Evolutionary conservation across 1,284 basidiomycete species (phyloP), one percentile per base, ranked within the genome.

Genomic region (Coriolopsis trogii): DNA sequence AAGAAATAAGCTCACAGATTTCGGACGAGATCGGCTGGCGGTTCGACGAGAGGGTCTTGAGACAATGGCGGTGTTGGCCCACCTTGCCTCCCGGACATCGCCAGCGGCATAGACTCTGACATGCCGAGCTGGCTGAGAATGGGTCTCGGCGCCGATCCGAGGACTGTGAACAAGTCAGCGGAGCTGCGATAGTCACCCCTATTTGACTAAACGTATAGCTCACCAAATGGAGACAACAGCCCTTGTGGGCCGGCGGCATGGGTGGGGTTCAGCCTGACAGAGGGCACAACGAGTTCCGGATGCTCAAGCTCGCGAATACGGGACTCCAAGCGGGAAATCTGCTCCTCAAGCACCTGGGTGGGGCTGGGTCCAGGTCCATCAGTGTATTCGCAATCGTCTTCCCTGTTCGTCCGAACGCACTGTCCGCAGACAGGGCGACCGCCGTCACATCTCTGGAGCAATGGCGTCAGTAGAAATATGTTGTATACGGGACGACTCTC

Each of bases 371-470:
- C 62, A 26, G 66, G 57, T 10, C 67, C 66, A 30, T 67, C 67
- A 16, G 68, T 65, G 47, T 67, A 69, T 56, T 69, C 67, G 39
- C 68, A 69, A 42, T 69, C 67, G 5, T 45, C 46, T 45, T 67
- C 67, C n/a, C 66, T 50, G 40, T 55, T 58, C 13, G 63, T 61
- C n/a, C 68, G 65, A n/a, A 60, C 60, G 49, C 68, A 69, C 46
- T 65, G 68, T 13, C 62, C 64, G 40, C 68, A 69, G 4, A 68
- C 52, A 2, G 67, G 67, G 7, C 60, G 59, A 9, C 42, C 58
- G 31, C 67, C 66, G 40, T 69, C 68, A 43, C 68, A 69, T 58
- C 61, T 65, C 67, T 69, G 36, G 28, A 21, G 6, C 10, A 4
- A 49, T 33, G 15, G 9, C 23, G 20, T n/a, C 33, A 16, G 20